Base-by-base conservation (phyloP, 176 grass and related monocot genomes). In the Miscanthus lutarioriparius region DNA sequence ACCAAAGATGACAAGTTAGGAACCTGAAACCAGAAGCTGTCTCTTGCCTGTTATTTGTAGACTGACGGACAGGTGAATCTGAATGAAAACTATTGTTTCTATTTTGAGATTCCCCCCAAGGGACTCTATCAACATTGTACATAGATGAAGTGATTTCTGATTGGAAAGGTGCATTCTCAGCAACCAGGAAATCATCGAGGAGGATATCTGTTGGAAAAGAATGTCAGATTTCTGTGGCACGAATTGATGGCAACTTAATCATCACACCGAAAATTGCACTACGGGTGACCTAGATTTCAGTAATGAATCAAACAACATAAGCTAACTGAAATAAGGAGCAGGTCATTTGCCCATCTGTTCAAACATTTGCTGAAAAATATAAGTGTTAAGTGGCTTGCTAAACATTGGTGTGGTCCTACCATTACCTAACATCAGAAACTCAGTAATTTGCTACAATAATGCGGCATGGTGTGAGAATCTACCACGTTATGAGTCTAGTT, bases 111-210 rank as follows among this genome's bases (percentile, higher is more conserved):
- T 88, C 90, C 12, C 54, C 79, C 70, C 82, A 75, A 67, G 85
- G 78, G 22, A 87, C 80, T 82, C 78, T 91, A 86, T 90, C 93
- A 71, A 72, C 28, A 64, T 79, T 78, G 72, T 92, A 92, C 75
- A 91, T 88, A 58, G 87, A 88, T 58, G 85, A 86, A 82, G 62
- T 64, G 20, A 88, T 84, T 91, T 99, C 96, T 62, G 91, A 94
- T 74, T 93, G 87, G 78, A 90, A 86, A 76, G 91, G 89, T 84
- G 93, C 89, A 92, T 99, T 94, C 38, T 99, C 96, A 15, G 96
- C 96, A 76, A 99, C 79, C 87, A 99, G 93, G 74, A 99, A 87
- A 89, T 96, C 96, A 41, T 80, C 91, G 0, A 99, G 96, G 59
- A 99, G 93, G 81, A 96, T 80, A 85, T 99, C 96, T 99, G 86